phyloP scores from a whole-genome alignment of 495 filamentous ascomycete species.

The Hypoxylon trugodes region DNA sequence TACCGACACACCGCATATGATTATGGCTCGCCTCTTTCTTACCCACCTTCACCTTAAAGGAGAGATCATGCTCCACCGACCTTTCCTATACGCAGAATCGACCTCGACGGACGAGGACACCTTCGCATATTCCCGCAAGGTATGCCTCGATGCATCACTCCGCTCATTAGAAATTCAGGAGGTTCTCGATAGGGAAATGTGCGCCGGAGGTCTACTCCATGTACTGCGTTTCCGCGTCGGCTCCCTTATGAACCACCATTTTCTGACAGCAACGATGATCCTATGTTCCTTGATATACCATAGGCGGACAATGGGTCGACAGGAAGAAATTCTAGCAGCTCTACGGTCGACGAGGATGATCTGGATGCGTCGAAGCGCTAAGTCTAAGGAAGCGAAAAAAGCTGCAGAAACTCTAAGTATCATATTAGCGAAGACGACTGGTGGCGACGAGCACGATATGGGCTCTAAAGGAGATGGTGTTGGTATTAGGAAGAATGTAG shows the following conservation, averaged over 20 bases:
- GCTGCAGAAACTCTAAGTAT: conserved; percentile 29
- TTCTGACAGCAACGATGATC: conserved; percentile 44
- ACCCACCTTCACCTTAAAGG: conserved; percentile 48
- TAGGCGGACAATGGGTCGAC: conserved; percentile 1
- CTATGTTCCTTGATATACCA: conserved; percentile 44
- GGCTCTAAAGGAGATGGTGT: neutral
- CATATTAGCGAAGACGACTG: conserved; percentile 21
- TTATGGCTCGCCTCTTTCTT: conserved; percentile 48
- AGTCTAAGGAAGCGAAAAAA: conserved; percentile 28
- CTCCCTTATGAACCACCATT: conserved; percentile 41
- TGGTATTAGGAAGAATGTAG: neutral
- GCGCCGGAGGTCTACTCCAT: conserved; percentile 42
- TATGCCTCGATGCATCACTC: conserved; percentile 31
- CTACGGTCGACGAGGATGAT: conserved; percentile 25
- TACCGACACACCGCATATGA: conserved; percentile 47
- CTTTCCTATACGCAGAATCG: conserved; percentile 43
- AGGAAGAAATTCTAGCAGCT: conserved; percentile 22
- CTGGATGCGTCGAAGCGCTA: conserved; percentile 24
- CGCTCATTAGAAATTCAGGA: conserved; percentile 29
- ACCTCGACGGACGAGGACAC: conserved; percentile 30
- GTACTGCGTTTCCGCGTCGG: conserved; percentile 37
- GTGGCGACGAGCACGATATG: neutral
- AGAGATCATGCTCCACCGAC: conserved; percentile 51
- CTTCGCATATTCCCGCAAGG: conserved; percentile 39
- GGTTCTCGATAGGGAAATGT: conserved; percentile 40